Evolutionary conservation across 352 stramenopile genomes (phyloP), one percentile per base, ranked within the genome.

Genomic region (Thraustochytrium sp.): DNA sequence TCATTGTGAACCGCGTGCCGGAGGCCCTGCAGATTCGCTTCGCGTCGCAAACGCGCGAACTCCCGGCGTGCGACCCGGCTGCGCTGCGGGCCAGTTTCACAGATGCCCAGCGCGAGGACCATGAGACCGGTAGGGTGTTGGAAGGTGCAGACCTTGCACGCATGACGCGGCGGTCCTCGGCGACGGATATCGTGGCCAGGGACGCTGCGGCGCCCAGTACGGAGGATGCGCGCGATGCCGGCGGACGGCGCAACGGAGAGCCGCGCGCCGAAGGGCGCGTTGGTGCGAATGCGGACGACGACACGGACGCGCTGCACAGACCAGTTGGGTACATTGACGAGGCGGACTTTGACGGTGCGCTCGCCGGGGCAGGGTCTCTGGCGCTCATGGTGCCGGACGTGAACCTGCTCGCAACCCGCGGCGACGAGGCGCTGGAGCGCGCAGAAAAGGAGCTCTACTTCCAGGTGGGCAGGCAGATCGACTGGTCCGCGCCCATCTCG

Each of bases 381-480:
- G 51, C 37, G 5, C 31, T 82, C 16, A 82, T 82, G 74, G 78
- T 51, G 29, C 74, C 74, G 16, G 74, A 82, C 56, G 53, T 82
- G 29, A 21, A 76, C 26, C 56, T 73, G 11, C 9, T 76, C n/a
- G 31, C 74, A 8, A 36, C 42, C 11, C 76, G 4, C 36, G 53
- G 34, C 23, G n/a, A 48, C 4, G 34, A 23, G n/a, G 37, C 26
- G 34, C 34, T 37, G 13, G 40, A 65, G 21, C 29, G 34, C n/a
- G 68, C 68, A 34, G 26, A 44, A 18, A 9, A 31, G 18, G 34
- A 46, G 49, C 21, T 61, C 26, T 75, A 51, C 55, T 61, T 55
- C 42, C 37, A 68, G 42, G 16, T 55, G 54, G 37, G 53, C 5
- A 23, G n/a, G 21, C 37, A 51, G 42, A 72, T 42, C 40, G 74